Evolutionary conservation across 2,329 filamentous ascomycete species (phyloP).

Genomic region (Botrytis medusae): DNA sequence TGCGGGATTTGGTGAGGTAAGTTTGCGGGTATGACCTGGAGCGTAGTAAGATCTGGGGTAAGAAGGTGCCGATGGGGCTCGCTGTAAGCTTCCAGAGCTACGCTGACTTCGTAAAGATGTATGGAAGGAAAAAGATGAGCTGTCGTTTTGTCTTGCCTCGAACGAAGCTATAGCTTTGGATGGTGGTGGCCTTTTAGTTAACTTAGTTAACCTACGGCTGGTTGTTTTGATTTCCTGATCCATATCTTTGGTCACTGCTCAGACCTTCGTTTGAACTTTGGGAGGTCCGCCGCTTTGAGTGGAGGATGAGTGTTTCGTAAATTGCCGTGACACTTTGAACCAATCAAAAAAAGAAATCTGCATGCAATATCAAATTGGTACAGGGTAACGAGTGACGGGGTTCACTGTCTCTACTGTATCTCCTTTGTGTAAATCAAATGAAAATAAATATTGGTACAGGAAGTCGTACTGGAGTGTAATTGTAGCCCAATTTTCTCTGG

Average conservation of each 20-base stretch:
- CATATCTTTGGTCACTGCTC: constrained; percentile 29
- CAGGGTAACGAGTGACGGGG: constrained; percentile 19
- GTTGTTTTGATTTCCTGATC: constrained; percentile 35
- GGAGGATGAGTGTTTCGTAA: constrained; percentile 23
- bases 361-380: constrained; percentile 22
- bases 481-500: neutral
- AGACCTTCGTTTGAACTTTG: constrained; percentile 24
- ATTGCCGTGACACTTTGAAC: constrained; percentile 21
- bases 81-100: constrained; percentile 62
- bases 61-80: constrained; percentile 58
- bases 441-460: neutral
- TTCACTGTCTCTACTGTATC: constrained; percentile 1
- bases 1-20: constrained; percentile 48
- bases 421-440: neutral
- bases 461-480: neutral
- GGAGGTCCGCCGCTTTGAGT: constrained; percentile 22
- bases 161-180: constrained; percentile 43
- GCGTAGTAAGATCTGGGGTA: constrained; percentile 39
- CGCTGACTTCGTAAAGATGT: constrained; percentile 58
- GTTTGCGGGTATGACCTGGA: constrained; percentile 43
- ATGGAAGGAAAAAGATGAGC: constrained; percentile 38
- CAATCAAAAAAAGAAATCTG: constrained; percentile 17
- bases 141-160: constrained; percentile 53
- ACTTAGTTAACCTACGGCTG: constrained; percentile 61
- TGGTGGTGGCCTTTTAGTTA: constrained; percentile 50